phyloP scores from a whole-genome alignment of 2,329 filamentous ascomycete species.

The Pseudogymnoascus sp. region DNA sequence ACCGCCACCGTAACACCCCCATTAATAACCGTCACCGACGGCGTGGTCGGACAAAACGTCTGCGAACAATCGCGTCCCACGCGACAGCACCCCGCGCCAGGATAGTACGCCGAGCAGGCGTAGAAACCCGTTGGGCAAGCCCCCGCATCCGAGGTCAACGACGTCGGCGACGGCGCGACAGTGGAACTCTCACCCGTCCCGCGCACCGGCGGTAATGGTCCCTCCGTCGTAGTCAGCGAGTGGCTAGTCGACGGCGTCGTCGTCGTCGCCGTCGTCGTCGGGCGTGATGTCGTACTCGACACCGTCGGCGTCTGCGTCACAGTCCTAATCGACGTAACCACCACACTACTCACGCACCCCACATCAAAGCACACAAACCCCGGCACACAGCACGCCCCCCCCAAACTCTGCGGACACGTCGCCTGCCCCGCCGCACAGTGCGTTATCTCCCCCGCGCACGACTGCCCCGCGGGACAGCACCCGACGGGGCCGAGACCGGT shows the following conservation, averaged over 20 bases:
- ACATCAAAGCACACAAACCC: constrained; percentile 61
- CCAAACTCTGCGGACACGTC: constrained; percentile 55
- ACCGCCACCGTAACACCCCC: constrained; percentile 65
- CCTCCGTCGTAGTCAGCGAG: constrained; percentile 31
- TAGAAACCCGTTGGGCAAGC: constrained; percentile 86
- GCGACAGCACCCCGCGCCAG: constrained; percentile 75
- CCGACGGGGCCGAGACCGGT: constrained; percentile 60
- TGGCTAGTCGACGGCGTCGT: constrained; percentile 15
- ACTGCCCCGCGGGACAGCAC: constrained; percentile 61
- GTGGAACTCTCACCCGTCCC: constrained; percentile 37
- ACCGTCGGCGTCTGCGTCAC: neutral
- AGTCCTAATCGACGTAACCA: neutral
- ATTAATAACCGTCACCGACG: constrained; percentile 56
- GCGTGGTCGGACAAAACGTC: constrained; percentile 62
- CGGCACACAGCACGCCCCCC: constrained; percentile 68
- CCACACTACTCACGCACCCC: constrained; percentile 45
- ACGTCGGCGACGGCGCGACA: constrained; percentile 20
- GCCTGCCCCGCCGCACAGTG: constrained; percentile 53
- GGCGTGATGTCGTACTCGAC: neutral
- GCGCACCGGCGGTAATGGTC: constrained; percentile 38
- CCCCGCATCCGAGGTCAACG: constrained; percentile 23
- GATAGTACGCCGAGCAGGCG: constrained; percentile 72
- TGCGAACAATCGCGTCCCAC: constrained; percentile 78
- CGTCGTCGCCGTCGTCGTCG: constrained; percentile 9
- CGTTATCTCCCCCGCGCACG: constrained; percentile 55